Conservation (phyloP, 495 filamentous ascomycete genomes). For the Penicillium arizonense region DNA sequence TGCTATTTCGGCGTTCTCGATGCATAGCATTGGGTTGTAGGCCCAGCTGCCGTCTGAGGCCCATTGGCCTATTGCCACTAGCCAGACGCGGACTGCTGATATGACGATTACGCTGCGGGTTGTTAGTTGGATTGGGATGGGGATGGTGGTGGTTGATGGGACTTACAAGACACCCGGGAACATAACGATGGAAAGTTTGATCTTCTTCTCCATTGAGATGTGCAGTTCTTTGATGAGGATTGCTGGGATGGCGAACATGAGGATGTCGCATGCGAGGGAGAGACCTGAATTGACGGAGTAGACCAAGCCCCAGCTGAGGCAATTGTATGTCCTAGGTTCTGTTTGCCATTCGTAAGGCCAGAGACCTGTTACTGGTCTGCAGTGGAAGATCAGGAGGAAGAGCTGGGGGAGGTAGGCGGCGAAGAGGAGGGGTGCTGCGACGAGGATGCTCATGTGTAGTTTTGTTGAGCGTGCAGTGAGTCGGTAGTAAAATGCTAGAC, state of each 20-base stretch:
- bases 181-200: slow-evolving; percentile 39
- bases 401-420: slow-evolving; percentile 40
- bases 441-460: slow-evolving; percentile 31
- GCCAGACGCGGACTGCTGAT: slow-evolving; percentile 39
- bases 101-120: slow-evolving; percentile 38
- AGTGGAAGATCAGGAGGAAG: slow-evolving; percentile 46
- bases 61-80: slow-evolving; percentile 43
- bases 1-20: slow-evolving; percentile 45
- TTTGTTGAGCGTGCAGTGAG: slow-evolving; percentile 32
- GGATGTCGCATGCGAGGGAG: slow-evolving; percentile 41
- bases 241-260: slow-evolving; percentile 43
- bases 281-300: slow-evolving; percentile 44
- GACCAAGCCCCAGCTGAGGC: slow-evolving; percentile 42
- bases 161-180: slow-evolving; percentile 46
- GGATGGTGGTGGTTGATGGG: no score
- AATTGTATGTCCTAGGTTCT: slow-evolving; percentile 28
- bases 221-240: slow-evolving; percentile 40
- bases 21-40: slow-evolving; percentile 43
- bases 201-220: slow-evolving; percentile 30
- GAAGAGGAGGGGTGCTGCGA: slow-evolving; percentile 32
- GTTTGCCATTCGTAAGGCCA: slow-evolving; percentile 46
- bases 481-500: slow-evolving; percentile 47
- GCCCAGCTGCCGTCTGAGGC: slow-evolving; percentile 40
- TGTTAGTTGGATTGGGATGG: slow-evolving; percentile 4
- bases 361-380: slow-evolving; percentile 43